Base-by-base conservation (phyloP, 306 rosid genomes). In the Cucurbita argyrosperma region DNA sequence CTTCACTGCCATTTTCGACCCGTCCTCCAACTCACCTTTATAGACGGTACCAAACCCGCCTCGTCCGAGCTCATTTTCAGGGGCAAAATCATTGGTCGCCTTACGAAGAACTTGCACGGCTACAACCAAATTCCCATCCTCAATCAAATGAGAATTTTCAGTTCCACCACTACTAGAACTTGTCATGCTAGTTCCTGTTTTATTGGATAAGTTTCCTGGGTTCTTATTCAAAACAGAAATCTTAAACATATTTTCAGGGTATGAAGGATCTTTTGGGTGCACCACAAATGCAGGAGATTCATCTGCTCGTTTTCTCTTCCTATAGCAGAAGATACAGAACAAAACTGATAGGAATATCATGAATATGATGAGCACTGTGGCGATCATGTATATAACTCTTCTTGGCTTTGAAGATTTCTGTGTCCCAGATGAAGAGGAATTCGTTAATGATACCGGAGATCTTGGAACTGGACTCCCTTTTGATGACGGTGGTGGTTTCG, bases 21-120 rank as follows among this genome's bases (percentile, higher is more conserved):
- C 93, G 21, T 86, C 91, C 60, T 85, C 96, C 18, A 91, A 82
- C 76, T 91, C 92, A 5, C 97, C 97, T 78, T 80, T 89, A 79
- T 91, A 91, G 75, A 91, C 97, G 62, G 88, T 85, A 53, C 96
- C 97, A 84, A 91, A 91, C 53, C 97, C 97, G 5, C 96, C 97
- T 2, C 80, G 88, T 19, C 96, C 97, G 14, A 91, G 87, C 81
- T 87, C 96, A 74, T 89, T 87, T 77, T 86, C 85, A 2, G 87
- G 75, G 8, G 90, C 79, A 77, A 89, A 91, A 72, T 79, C 53
- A 1, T 85, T 72, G 23, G 97, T 89, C 57, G 83, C 90, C 80
- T 87, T 88, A 60, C 88, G 86, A 9, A 91, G 89, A 58, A 87
- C 84, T 81, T 89, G 91, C 72, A 89, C 84, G 1, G 96, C 84